A percentile compares a stretch with the other conserved stretches of the same genome.
These are phyloP conservation scores for Mycoemilia scoparia DNA, from an alignment of 192 early-diverging fungal species.

Conservation along the genomic window DNA sequence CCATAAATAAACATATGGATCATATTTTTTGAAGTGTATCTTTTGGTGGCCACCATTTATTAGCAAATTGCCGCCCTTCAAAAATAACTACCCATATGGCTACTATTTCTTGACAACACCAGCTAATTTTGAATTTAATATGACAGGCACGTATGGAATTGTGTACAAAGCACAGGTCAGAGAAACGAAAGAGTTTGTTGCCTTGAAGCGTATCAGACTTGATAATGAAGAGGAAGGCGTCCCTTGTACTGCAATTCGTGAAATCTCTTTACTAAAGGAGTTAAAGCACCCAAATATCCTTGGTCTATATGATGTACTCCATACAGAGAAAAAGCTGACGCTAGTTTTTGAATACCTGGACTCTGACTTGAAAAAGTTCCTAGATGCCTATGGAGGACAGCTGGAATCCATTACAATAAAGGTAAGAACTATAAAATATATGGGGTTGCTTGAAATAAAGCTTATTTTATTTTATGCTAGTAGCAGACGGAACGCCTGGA, in stretches of 20 bases:
- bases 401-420: conserved; percentile 67
- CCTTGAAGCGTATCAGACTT: conserved; percentile 81
- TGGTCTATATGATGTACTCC: conserved; percentile 87
- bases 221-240: conserved; percentile 84
- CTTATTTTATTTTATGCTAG: background rate
- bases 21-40: too few relatives aligned
- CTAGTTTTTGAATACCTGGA: conserved; percentile 98
- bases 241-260: conserved; percentile 56
- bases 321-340: conserved; percentile 95
- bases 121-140: too few relatives aligned
- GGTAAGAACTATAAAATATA: too few relatives aligned
- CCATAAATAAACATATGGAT: too few relatives aligned
- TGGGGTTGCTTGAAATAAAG: background rate
- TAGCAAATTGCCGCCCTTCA: too few relatives aligned
- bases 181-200: conserved; percentile 90
- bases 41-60: too few relatives aligned
- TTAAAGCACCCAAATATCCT: conserved; percentile 55
- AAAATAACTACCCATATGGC: too few relatives aligned
- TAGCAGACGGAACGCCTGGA: background rate
- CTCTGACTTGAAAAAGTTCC: conserved; percentile 96
- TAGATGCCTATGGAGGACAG: conserved; percentile 73
- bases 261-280: conserved; percentile 67
- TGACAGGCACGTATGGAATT: conserved; percentile 80
- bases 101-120: too few relatives aligned
- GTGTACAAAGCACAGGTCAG: conserved; percentile 98